Conservation (phyloP, 1,284 basidiomycete genomes). For the Ceratobasidium sp. region DNA sequence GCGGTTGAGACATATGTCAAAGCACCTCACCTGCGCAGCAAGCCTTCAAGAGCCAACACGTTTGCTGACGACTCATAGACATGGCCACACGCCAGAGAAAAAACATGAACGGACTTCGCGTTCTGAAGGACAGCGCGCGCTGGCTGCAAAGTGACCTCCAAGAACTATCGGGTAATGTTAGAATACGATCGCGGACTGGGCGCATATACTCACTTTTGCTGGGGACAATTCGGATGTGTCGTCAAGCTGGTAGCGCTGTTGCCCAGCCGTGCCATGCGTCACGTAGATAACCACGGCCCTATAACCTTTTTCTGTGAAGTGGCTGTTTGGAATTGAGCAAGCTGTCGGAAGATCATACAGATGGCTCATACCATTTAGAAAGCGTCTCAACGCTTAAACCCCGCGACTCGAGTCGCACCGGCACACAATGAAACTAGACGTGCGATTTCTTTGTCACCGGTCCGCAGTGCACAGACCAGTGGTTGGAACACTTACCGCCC, state of each 20-base stretch:
- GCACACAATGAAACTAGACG: constrained; percentile 4
- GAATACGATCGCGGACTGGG: no score
- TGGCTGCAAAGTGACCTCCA: neutral
- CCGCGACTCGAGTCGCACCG: neutral
- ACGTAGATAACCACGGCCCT: constrained; percentile 8
- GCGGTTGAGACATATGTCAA: no score
- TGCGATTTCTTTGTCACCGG: no score
- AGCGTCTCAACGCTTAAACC: neutral
- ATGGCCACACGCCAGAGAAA: constrained; percentile 2
- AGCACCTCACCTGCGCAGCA: neutral
- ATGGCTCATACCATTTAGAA: no score
- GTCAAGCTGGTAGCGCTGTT: constrained; percentile 5
- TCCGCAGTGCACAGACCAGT: no score
- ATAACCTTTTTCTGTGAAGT: neutral
- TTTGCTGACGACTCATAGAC: neutral
- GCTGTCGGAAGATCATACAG: no score
- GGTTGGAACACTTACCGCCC: constrained; percentile 6
- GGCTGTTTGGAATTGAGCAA: no score
- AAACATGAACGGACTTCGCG: neutral
- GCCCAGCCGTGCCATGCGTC: neutral
- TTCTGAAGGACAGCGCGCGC: neutral
- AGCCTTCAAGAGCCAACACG: neutral
- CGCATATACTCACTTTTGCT: no score
- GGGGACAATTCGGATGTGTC: neutral
- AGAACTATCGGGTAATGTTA: no score